Evolutionary conservation across 2,329 filamentous ascomycete genomes (phyloP), one percentile per base, ranked within the genome.

Genomic region (Calonectria pseudoreteaudii): DNA sequence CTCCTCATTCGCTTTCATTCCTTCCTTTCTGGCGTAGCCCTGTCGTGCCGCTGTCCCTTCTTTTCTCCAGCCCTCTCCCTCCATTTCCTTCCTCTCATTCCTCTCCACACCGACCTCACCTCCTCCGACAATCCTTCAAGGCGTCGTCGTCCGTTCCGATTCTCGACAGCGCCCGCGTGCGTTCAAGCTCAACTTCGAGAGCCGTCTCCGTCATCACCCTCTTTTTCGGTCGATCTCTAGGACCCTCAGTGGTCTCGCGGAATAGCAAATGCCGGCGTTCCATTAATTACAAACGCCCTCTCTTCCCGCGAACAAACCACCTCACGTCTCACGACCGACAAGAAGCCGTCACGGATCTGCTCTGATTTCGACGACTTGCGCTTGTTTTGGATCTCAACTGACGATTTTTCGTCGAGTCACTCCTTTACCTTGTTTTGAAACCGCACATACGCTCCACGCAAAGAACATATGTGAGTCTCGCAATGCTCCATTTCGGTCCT

Each of bases 381-480:
- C 75, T 76, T 78, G 75, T 80, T 80, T 76, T 78, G 44, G 79
- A 77, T 75, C 72, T 74, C 66, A 71, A 81, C 82, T 79, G 86
- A 86, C 86, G 85, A 86, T 79, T 83, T 84, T 82, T 86, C 86
- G 86, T 87, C 86, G 82, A 85, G 85, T 85, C 87, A 81, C 86
- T 88, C 86, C 75, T 87, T 87, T 87, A 80, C 68, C 74, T 76
- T 85, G 80, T 74, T 78, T 78, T 68, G 71, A 79, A 78, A 68
- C 49, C 68, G 78, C 76, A 81, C 78, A 77, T 73, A 81, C 79
- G 80, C 80, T 79, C 75, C 76, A 80, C 74, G 80, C 80, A 80
- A 79, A n/a, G 38, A 70, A 30, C 80, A 81, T 75, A 81, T 80
- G 80, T 81, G 71, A 81, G 79, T 81, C 13, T 64, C 60, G 30